These are phyloP conservation scores for Leccinum incarnatum DNA, from an alignment of 768 basidiomycete genomes.

Conservation along the genomic window DNA sequence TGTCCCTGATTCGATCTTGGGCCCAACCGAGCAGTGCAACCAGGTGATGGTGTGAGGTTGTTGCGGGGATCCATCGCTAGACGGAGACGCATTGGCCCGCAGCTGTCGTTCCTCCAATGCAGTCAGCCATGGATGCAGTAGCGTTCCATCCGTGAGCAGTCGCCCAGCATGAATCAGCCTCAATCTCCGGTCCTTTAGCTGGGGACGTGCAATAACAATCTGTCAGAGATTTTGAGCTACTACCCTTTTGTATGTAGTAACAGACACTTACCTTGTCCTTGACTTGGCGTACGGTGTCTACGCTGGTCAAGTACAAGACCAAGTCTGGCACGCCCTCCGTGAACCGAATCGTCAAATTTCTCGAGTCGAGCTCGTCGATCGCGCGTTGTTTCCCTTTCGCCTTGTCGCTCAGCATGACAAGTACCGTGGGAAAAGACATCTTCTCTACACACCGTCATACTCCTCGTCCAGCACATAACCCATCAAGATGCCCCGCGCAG, in stretches of 20 bases:
- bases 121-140: slow-evolving; percentile 64
- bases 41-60: slow-evolving; percentile 43
- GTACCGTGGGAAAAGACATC: neutral
- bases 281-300: slow-evolving; percentile 72
- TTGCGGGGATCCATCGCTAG: slow-evolving; percentile 24
- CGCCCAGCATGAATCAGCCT: slow-evolving; percentile 89
- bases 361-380: slow-evolving; percentile 38
- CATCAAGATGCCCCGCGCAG: slow-evolving; percentile 73
- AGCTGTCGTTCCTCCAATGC: slow-evolving; percentile 61
- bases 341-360: slow-evolving; percentile 78
- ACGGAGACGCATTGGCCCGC: slow-evolving; percentile 35
- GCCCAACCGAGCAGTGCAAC: slow-evolving; percentile 94
- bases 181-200: slow-evolving; percentile 63
- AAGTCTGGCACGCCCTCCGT: slow-evolving; percentile 82
- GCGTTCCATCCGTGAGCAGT: slow-evolving; percentile 75
- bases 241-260: neutral
- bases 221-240: slow-evolving; percentile 27
- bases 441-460: too few species aligned
- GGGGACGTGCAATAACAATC: slow-evolving; percentile 68
- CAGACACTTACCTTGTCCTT: slow-evolving; percentile 60
- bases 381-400: slow-evolving; percentile 83
- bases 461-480: too few species aligned
- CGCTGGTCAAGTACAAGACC: slow-evolving; percentile 55
- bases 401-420: slow-evolving; percentile 68
- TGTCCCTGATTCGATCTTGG: slow-evolving; percentile 55